Evolutionary conservation across 2,329 filamentous ascomycete genomes (phyloP), one percentile per base, ranked within the genome.

Genomic region (Penicillium expansum): DNA sequence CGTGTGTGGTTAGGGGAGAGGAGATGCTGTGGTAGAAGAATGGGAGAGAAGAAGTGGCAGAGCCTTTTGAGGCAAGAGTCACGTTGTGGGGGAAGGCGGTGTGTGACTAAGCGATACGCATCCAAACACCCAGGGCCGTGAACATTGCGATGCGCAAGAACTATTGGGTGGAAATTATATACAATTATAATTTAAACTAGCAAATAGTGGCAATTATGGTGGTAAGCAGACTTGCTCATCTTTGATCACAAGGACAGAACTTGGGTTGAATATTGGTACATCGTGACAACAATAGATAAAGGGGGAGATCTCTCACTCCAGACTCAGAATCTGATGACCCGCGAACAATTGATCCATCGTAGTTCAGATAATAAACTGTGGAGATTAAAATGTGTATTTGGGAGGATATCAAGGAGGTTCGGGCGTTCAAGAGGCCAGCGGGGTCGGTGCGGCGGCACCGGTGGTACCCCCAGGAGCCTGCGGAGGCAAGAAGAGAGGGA

Each of bases 401-500:
- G 44, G 20, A 55, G 47, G 44, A 20, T 59, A 58, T 62, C 45
- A 45, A 39, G 32, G 47, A 59, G 35, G 41, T 49, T 45, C 43
- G 29, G 30, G 57, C 67, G 77, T 49, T 77, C 72, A 56, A 69
- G 76, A 54, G 27, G 63, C 62, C 41, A 74, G 76, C 30, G 81
- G 78, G 58, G 80, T 69, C 30, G 82, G 76, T 29, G 80, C 75
- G 60, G 80, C 76, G 38, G 82, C 81, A 22, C 65, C 61, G 49
- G 61, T 61, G 48, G 61, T 62, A 47, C 63, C 65, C 18, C 58
- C 57, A 33, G 61, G 71, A 30, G 76, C 71, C 44, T 79, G 71
- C 13, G 85, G 82, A 48, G 86, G 86, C 55, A 89, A 70, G 72
- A 89, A 86, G 50, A 89, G 76, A 16, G 84, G 85, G 73, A 88